A percentile compares a stretch with the other conserved stretches of the same genome.
phyloP scores from a whole-genome alignment of 768 basidiomycete species.

The Dioszegia crocea region DNA sequence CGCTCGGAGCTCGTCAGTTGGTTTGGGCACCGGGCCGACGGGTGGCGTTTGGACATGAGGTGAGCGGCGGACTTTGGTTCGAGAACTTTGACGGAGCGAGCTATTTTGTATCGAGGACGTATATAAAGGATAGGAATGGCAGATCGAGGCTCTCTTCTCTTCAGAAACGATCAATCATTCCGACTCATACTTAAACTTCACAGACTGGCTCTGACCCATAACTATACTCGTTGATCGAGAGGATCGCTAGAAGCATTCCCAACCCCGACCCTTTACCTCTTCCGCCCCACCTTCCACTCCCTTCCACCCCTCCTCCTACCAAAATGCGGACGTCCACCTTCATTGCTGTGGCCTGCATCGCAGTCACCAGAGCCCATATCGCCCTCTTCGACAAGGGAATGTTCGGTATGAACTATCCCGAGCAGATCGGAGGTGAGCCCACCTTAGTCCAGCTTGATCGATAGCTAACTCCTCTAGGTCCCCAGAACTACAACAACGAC shows the following conservation, averaged over 20 bases:
- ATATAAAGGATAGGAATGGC: no score
- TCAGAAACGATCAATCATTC: no score
- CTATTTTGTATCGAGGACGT: no score
- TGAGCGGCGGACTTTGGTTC: no score
- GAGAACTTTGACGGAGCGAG: no score
- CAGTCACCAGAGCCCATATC: constrained; percentile 4
- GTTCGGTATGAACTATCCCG: constrained; percentile 38
- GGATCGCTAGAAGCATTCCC: background rate
- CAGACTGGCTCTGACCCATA: background rate
- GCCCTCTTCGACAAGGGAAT: constrained; percentile 19
- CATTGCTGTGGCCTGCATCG: background rate
- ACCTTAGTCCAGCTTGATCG: background rate
- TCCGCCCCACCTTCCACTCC: background rate
- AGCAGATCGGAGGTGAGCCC: constrained; percentile 24
- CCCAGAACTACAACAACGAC: constrained; percentile 28
- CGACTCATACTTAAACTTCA: no score
- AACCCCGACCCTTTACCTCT: no score
- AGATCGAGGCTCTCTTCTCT: no score
- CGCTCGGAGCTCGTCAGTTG: no score
- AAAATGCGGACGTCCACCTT: constrained; percentile 11
- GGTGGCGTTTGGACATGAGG: no score
- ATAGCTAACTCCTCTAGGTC: background rate
- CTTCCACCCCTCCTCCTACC: background rate
- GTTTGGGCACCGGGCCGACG: no score
- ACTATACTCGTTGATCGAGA: background rate